Base-by-base conservation (phyloP, 306 rosid genomes). In the Ormosia semicastrata region DNA sequence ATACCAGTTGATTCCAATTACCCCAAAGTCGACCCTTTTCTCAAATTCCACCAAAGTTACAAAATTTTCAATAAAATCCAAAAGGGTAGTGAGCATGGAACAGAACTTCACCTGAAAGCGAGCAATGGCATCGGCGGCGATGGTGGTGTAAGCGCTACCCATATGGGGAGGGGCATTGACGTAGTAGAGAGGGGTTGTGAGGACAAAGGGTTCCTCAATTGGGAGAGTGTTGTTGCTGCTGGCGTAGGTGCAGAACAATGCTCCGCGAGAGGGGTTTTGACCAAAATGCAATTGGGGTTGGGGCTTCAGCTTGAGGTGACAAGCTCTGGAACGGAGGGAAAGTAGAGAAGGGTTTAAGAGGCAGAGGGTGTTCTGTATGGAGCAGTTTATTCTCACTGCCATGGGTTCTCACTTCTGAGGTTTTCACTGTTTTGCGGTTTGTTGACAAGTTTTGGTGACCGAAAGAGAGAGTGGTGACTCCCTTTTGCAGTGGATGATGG, bases 81-180 rank as follows among this genome's bases (percentile, higher is more conserved):
- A 56, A 18, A 44, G 30, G 71, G 73, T 15, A 4, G 32, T 7
- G 13, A 15, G 59, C 14, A 33, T 4, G 30, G 43, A 8, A 47
- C n/a, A 37, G 76, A 52, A 56, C 9, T 66, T 41, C 39, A 93
- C 98, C 97, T 95, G 97, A 66, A 93, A 95, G 9, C 99, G 98
- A 56, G 98, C 97, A 87, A 95, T 88, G 86, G 97, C 95, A 18
- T 95, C 99, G 14, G 97, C 98, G 43, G 99, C 97, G 54, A 95
- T 92, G 84, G 99, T 95, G 85, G 99, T 88, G 85, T 95, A 95
- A 71, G 99, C 98, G 54, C 99, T 95, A 36, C 99, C 99, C 99
- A 95, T 86, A 24, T 95, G 99, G 65, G 99, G 99, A 86, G 99
- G 96, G 76, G 98, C 97, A 83, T 95, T 95, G 66, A 95, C 99